Evolutionary conservation across 148 eudicot species (phyloP), one percentile per base, ranked within the genome.

Genomic region (Rhododendron vialii): DNA sequence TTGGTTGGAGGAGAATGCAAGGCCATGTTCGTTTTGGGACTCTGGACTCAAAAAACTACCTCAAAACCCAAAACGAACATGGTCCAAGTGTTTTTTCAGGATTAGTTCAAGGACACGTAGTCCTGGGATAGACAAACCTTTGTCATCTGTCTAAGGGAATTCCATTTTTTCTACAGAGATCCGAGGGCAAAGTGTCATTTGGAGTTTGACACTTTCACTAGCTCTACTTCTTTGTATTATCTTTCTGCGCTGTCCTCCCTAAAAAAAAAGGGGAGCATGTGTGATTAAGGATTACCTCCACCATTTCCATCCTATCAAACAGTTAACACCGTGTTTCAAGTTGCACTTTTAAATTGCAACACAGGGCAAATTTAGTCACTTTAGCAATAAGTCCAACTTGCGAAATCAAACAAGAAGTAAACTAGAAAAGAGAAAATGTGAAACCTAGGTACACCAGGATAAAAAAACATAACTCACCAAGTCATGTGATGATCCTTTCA

Each of bases 401-500:
- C 45, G 6, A 61, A 82, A 61, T 43, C 41, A 15, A 24, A 43
- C 30, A 24, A 83, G 4, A 67, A 47, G 4, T 84, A 3, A 65
- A 17, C n/a, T 84, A 8, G 8, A 84, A 14, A 48, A 12, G 41
- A 83, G 35, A 63, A 65, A 14, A 47, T 50, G 33, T 63, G 51
- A 38, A 65, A 65, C 73, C 76, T 24, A 41, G 61, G 43, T 83
- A 55, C 17, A 53, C 12, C 12, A 9, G 74, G 74, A 38, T 36
- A 4, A 81, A 81, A n/a, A 51, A 81, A 51, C 83, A 85, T 53
- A 69, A 85, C 96, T 90, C 91, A 95, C 99, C 93, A 96, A 89
- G 87, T 97, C 99, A 91, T 97, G 98, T 24, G 99, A 95, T 28
- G 99, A 91, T 83, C 82, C 90, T 88, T 93, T 97, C 79, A 97